A percentile compares a stretch with the other conserved stretches of the same genome.
Evolutionary conservation across 257 asterid species (phyloP).

Genomic region (Rhazya stricta): DNA sequence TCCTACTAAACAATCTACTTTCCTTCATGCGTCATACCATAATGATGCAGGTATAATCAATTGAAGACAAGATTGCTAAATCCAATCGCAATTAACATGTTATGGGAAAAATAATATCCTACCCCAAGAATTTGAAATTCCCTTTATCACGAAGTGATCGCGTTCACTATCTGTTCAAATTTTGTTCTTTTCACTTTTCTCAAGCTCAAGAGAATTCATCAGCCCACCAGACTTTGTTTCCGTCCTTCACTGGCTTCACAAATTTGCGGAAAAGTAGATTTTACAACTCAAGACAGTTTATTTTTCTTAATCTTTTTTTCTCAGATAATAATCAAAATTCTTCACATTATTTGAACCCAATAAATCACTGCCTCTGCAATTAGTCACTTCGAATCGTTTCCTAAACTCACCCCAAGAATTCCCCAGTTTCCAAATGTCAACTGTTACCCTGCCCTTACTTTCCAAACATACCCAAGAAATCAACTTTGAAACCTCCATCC

Average conservation of each 20-base stretch:
- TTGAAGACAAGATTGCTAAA: background rate
- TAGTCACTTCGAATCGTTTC: conserved; percentile 29
- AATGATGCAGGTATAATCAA: background rate
- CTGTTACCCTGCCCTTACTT: conserved; percentile 21
- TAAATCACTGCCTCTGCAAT: conserved; percentile 56
- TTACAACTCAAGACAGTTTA: background rate
- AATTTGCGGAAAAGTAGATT: background rate
- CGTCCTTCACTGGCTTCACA: background rate
- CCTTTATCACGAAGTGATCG: background rate
- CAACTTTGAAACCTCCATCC: conserved; percentile 48
- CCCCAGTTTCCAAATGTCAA: conserved; percentile 32
- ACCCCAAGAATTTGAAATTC: background rate
- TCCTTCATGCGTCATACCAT: background rate
- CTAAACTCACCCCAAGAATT: conserved; percentile 49
- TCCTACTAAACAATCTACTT: background rate
- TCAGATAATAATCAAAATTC: conserved; percentile 38
- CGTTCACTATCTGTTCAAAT: background rate
- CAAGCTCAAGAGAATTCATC: background rate
- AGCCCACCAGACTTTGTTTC: background rate
- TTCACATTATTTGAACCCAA: conserved; percentile 28
- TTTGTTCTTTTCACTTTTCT: background rate
- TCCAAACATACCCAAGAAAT: conserved; percentile 50
- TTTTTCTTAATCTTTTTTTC: conserved; percentile 15
- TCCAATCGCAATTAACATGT: background rate
- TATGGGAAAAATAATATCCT: background rate